These are phyloP conservation scores for Pseudoturritis turrita DNA, from an alignment of 345 rosid species.

Conservation along the genomic window DNA sequence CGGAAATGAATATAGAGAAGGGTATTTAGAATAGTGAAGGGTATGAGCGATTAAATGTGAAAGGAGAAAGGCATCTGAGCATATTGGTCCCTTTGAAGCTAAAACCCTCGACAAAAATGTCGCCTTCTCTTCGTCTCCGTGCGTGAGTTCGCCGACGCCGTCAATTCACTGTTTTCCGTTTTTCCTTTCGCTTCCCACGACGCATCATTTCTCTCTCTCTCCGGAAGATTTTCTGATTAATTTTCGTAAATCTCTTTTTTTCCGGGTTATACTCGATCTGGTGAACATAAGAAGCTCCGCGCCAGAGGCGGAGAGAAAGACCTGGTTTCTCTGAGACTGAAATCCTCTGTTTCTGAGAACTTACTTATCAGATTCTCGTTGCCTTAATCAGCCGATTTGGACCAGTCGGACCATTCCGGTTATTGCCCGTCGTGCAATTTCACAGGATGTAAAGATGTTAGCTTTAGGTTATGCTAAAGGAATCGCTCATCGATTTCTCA, in stretches of 20 bases:
- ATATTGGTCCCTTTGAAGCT: too few relatives aligned
- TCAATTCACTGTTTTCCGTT: background rate
- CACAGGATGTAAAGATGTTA: slow-evolving; percentile 20
- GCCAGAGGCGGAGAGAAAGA: background rate
- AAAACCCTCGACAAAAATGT: background rate
- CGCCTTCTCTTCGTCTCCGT: background rate
- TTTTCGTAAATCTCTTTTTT: background rate
- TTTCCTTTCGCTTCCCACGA: background rate
- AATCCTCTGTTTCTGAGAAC: too few relatives aligned
- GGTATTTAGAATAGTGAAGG: too few relatives aligned
- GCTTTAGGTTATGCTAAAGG: slow-evolving; percentile 16
- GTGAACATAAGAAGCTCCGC: background rate
- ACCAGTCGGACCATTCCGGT: background rate
- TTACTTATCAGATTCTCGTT: background rate
- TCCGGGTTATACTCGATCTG: background rate
- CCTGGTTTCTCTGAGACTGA: too few relatives aligned
- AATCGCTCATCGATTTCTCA: slow-evolving; percentile 16
- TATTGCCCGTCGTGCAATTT: background rate
- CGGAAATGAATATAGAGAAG: too few relatives aligned
- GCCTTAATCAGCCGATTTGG: background rate
- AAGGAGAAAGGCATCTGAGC: too few relatives aligned
- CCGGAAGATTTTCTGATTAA: too few relatives aligned
- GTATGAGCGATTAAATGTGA: too few relatives aligned
- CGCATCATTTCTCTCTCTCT: background rate
- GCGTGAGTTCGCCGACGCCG: background rate